phyloP scores from a whole-genome alignment of 2,329 filamentous ascomycete genomes.

The Fusarium mundagurra region DNA sequence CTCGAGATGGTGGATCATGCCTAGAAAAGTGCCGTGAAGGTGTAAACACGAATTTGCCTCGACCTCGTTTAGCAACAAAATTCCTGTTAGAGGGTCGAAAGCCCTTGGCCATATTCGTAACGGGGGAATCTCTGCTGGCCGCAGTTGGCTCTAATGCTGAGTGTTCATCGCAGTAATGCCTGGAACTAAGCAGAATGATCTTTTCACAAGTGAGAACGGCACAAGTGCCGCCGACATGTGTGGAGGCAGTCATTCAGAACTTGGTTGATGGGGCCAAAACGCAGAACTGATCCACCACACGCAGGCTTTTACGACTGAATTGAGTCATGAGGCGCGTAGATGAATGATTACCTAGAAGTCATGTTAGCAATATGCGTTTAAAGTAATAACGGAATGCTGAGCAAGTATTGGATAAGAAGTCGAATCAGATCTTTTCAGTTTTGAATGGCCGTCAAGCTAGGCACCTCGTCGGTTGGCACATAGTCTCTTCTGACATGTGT shows the following conservation, averaged over 20 bases:
- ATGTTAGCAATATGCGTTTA: conserved; percentile 9
- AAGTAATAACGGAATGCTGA: background rate
- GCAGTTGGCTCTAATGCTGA: background rate
- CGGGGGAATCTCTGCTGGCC: background rate
- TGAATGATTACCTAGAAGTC: background rate
- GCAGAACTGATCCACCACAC: conserved; percentile 11
- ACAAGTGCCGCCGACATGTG: conserved; percentile 29
- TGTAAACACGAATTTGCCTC: conserved; percentile 4
- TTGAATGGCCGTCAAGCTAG: conserved; percentile 60
- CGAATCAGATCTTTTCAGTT: conserved; percentile 83
- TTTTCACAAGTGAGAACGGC: conserved; percentile 16
- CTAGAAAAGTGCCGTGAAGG: background rate
- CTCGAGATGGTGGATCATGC: background rate
- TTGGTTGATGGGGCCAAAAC: conserved; percentile 3
- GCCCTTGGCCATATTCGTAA: background rate
- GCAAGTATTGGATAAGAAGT: conserved; percentile 6
- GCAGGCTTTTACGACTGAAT: background rate
- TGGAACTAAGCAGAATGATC: conserved; percentile 18
- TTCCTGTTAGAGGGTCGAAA: conserved; percentile 2
- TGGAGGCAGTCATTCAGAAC: conserved; percentile 28
- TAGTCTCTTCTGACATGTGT: conserved; percentile 29
- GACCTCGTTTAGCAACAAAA: conserved; percentile 31
- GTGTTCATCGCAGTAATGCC: conserved; percentile 25
- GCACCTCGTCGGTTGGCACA: conserved; percentile 61
- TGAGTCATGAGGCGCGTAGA: conserved; percentile 11